Evolutionary conservation across 306 rosid genomes (phyloP), one percentile per base, ranked within the genome.

Genomic region (Dalbergia cochinchinensis): DNA sequence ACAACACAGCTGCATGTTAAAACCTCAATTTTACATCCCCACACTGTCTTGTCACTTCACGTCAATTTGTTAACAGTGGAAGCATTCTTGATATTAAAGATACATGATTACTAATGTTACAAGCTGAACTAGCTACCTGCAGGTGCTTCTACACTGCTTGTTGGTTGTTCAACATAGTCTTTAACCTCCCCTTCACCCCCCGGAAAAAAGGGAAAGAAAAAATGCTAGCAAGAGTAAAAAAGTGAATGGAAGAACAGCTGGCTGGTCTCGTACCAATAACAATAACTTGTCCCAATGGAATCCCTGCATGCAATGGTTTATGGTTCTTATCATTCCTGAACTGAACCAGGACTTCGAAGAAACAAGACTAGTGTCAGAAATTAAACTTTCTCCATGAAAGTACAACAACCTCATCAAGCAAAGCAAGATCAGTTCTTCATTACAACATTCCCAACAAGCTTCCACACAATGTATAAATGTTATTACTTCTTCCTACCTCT

Each of bases 51-150:
- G 66, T 50, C 66, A 19, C 73, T 33, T 78, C 42, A 78, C 51
- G 42, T 69, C 54, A 33, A 26, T 65, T 69, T 47, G 54, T 57
- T 61, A 79, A 70, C 54, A 44, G 50, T 22, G 48, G 69, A 45
- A 18, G 35, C 83, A 48, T 62, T 62, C 35, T 71, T 51, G 47
- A 62, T 8, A 51, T 31, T 80, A 63, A 69, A 81, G 72, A 50
- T 70, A 51, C 82, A 76, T 63, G 74, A 77, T 70, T 71, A 77
- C 82, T 77, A 64, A 33, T 34, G 65, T 77, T 83, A 83, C 74
- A 71, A 44, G 26, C 57, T 42, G 54, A 50, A 51, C 79, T 13
- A 13, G 60, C 63, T 45, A 78, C 37, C 33, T 16, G 16, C 33
- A 54, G 15, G 31, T 39, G 11, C 58, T 26, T 14, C 57, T 11